phyloP scores from a whole-genome alignment of 768 basidiomycete species.

The Pulveroboletus sp. region DNA sequence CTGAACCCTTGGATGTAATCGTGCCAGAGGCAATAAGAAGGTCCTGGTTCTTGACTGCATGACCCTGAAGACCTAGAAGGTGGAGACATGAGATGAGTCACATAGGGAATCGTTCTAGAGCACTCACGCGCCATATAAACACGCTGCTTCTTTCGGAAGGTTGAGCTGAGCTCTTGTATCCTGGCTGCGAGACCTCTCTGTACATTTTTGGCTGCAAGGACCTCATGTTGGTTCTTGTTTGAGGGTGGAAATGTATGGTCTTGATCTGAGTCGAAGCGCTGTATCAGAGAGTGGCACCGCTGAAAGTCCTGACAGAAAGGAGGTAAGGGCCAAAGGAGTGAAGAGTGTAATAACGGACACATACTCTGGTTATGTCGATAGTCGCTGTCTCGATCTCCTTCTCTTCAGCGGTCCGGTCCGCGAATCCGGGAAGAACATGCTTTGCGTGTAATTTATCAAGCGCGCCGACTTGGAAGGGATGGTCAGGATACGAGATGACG shows the following conservation, averaged over 20 bases:
- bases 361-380: constrained; percentile 81
- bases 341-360: constrained; percentile 16
- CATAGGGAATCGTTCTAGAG: neutral
- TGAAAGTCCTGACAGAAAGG: constrained; percentile 32
- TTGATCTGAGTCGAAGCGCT: constrained; percentile 59
- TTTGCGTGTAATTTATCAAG: constrained; percentile 96
- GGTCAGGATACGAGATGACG: constrained; percentile 11
- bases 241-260: constrained; percentile 62
- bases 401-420: constrained; percentile 92
- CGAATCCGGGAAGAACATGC: constrained; percentile 92
- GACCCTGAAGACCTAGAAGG: constrained; percentile 82
- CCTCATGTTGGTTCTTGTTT: constrained; percentile 44
- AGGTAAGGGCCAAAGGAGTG: constrained; percentile 7
- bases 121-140: constrained; percentile 96
- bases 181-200: constrained; percentile 95
- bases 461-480: constrained; percentile 54
- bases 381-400: constrained; percentile 87
- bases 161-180: constrained; percentile 86
- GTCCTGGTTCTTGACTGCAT: constrained; percentile 97
- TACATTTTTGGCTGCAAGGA: constrained; percentile 82
- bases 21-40: constrained; percentile 85
- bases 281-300: constrained; percentile 47
- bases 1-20: constrained; percentile 75
- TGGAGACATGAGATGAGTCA: constrained; percentile 14
- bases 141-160: constrained; percentile 95